Base-by-base conservation (phyloP, 352 stramenopile species). In the Aphanomyces invadans region DNA sequence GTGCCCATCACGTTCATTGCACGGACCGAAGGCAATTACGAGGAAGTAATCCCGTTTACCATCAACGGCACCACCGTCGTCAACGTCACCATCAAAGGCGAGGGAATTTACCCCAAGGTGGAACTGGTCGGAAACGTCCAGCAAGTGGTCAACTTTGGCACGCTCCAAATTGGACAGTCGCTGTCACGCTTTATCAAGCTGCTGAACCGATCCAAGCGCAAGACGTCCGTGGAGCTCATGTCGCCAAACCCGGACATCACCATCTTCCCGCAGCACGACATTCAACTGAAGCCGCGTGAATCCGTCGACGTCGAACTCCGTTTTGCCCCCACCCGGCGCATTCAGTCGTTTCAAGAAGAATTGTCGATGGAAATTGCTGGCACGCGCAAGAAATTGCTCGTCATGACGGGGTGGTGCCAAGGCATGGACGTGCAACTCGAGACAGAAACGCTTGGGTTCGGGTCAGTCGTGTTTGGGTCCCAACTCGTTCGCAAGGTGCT, bases 381-480 rank as follows among this genome's bases (percentile, higher is more conserved):
- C 0, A 87, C 72, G 31, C 78, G 66, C 10, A 84, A 79, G 52
- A 90, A 91, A 55, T 73, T 97, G 7, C 66, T 95, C 15, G 88
- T 75, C 1, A 55, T 98, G 7, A 84, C 81, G 0, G 92, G 92
- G 1, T 83, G 80, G 42, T 95, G 90, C 57, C 88, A 92, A 48
- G 92, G 92, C n/a, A 90, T 96, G 73, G 90, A 97, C 23, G 82
- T 97, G 5, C 72, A 73, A 32, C 76, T 98, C 0, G 90, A 96
- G 55, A 90, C 83, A 3, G 92, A 97, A 62, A 88, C 80, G 0
- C 65, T 98, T 9, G 83, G 86, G 0, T 98, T 97, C 45, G 92
- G 92, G 21, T 76, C 86, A 0, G 89, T 98, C 2, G 97, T 90
- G 33, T 72, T 93, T 4, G 86, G 90, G 9, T 95, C 83, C 33